Evolutionary conservation across 2,329 filamentous ascomycete species (phyloP), one percentile per base, ranked within the genome.

Genomic region (Alternaria sp.): DNA sequence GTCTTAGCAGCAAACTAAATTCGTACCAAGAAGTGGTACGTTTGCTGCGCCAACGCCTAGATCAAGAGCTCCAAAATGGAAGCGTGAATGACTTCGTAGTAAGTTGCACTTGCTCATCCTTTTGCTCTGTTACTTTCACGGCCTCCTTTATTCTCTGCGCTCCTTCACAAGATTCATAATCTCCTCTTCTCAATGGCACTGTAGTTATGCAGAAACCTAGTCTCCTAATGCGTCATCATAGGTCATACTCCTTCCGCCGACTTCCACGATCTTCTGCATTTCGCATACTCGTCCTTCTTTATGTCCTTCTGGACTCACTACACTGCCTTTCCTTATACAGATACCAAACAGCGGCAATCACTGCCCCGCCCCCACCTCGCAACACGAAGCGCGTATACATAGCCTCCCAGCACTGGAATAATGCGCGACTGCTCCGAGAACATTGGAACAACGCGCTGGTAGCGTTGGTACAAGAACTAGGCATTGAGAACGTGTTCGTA

Each of bases 371-470:
- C 16, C 68, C 65, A 14, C 66, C 66, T 3, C 65, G 52, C 5
- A 74, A 70, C 26, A 48, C 62, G 16, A 70, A 70, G 52, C 70
- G 73, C 44, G 84, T 92, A 62, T 92, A 87, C 78, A 90, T 93
- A 61, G 87, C 88, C 5, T 87, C 86, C 62, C 87, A 89, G 72
- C 88, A 91, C 70, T 91, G 88, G 83, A 91, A 90, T 69, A 87
- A 87, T 63, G 89, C 85, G 60, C 72, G 75, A 1, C 80, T 91
- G 24, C 81, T 92, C 2, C 82, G 85, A 7, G 80, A 80, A 5
- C 84, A 88, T 67, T 92, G 90, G 89, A 88, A 84, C 63, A 76
- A 82, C 6, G 87, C 87, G 0, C 79, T 92, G 3, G 59, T 89
- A 7, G 79, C 84, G 2, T 78, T 92, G 20, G 82, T 85, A 5